Evolutionary conservation across 805 yeast genomes (phyloP), one percentile per base, ranked within the genome.

Genomic region (Metschnikowia santaceciliae): DNA sequence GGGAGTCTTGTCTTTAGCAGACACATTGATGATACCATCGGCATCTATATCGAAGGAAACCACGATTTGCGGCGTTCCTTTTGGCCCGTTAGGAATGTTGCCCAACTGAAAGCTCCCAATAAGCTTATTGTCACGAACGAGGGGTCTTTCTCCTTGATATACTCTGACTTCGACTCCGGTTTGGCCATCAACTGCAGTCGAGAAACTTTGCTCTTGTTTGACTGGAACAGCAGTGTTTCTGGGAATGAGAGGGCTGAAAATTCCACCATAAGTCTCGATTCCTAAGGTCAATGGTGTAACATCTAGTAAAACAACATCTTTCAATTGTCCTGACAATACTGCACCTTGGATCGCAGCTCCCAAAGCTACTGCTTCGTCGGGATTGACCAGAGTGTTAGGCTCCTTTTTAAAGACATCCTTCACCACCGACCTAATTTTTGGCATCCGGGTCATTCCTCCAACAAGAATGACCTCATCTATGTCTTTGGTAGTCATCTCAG

Each of bases 371-470:
- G 68, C 68, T 43, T 64, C 68, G 44, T 88, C 96, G n/a, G 96
- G 95, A 64, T 88, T 88, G 11, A 88, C 88, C 17, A 81, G 78
- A 40, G 86, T 82, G 48, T 83, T 84, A 37, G 92, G 91, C 54
- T 77, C 74, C 63, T 79, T 83, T 33, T 78, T 75, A 63, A 88
- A 86, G 14, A 84, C 56, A 8, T 72, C 71, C 54, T 75, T 78
- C 19, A 88, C 92, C 6, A 82, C 74, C 36, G 75, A 76, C 54
- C 90, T 72, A 53, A 88, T 81, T 68, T 82, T 83, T 49, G 95
- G 95, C 96, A 88, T 88, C 68, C 95, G 75, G 3, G 96, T 87
- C 95, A 88, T 88, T 56, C 96, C 96, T 52, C 96, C 96, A 37
- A 88, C 95, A 40, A 88, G 65, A 41, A 88, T 80, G 32, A 88